phyloP scores from a whole-genome alignment of 768 basidiomycete species.

The Tubosaeta sp. region DNA sequence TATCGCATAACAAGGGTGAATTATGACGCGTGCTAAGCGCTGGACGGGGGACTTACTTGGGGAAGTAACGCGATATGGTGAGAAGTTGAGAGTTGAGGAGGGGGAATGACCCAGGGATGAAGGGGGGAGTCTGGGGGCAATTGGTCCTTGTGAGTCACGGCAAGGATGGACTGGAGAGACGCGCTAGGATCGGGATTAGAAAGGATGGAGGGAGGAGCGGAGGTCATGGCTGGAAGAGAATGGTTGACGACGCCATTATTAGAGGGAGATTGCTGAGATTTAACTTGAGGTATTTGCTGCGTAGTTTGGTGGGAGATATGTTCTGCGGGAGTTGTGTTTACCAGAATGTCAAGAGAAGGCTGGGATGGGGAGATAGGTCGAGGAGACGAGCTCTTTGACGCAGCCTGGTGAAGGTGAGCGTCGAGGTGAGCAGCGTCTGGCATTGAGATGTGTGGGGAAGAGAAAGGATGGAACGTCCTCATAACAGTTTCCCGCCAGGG shows the following conservation, averaged over 20 bases:
- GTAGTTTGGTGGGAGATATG: constrained; percentile 31
- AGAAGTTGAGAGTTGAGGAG: constrained; percentile 29
- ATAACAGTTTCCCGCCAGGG: constrained; percentile 41
- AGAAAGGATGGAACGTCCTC: constrained; percentile 43
- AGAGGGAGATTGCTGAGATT: constrained; percentile 21
- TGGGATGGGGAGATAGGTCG: constrained; percentile 41
- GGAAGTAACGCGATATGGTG: constrained; percentile 29
- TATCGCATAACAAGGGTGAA: constrained; percentile 21
- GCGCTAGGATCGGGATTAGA: constrained; percentile 37
- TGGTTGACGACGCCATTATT: constrained; percentile 27
- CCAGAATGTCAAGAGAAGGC: constrained; percentile 38
- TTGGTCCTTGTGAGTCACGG: constrained; percentile 31
- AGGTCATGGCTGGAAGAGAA: constrained; percentile 28
- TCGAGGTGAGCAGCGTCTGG: constrained; percentile 34
- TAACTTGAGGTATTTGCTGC: constrained; percentile 29
- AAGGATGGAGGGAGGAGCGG: constrained; percentile 31
- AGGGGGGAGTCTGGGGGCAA: constrained; percentile 26
- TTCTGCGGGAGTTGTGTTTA: constrained; percentile 27
- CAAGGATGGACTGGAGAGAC: constrained; percentile 38
- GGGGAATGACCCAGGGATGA: constrained; percentile 37
- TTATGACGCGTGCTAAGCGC: constrained; percentile 28
- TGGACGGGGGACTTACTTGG: constrained; percentile 35
- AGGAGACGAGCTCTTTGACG: constrained; percentile 43
- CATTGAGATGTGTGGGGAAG: constrained; percentile 40
- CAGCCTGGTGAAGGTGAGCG: constrained; percentile 29